Base-by-base conservation (phyloP, 192 early-diverging fungal species). In the Gonapodya sp. region DNA sequence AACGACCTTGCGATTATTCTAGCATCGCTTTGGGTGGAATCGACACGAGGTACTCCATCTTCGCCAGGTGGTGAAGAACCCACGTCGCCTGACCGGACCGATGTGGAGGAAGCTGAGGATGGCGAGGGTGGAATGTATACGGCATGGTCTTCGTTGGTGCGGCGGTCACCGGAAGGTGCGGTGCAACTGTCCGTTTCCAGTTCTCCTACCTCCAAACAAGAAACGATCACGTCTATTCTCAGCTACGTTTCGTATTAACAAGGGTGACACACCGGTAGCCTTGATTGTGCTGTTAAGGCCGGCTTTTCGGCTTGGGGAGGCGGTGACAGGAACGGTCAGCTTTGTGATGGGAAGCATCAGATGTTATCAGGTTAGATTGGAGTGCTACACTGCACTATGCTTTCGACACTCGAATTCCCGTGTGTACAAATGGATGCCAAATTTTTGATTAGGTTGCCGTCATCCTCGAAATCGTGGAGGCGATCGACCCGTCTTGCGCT, bases 241-340 rank as follows among this genome's bases (percentile, higher is more conserved):
- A 18, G 75, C 75, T 2, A 77, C 75, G 30, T 77, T 77, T 34
- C 30, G 34, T 33, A 77, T 77, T 33, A 32, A 34, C 75, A 77
- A 31, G 75, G 34, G 34, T 34, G 34, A 18, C 8, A 34, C 18
- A 2, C 75, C 18, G 18, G 75, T 77, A 33, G 75, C 75, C 30
- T 33, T 31, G 31, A 32, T 77, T 77, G 75, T 77, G 30, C 75
- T 77, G 2, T 8, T 34, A 2, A 16, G 75, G 31, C 18, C 75
- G 75, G 16, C 75, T 33, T 77, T 77, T 34, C 75, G 75, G 75
- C 18, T 77, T 2, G 75, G 75, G 18, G 75, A 77, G 8, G 18
- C 75, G 75, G 75, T 77, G 8, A 34, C 34, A 2, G 75, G 75
- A 18, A 77, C 34, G 30, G 34, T 77, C 2, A 77, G 2, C 18